Base-by-base conservation (phyloP, 164 flowering plant genomes). In the Liquidambar formosana region DNA sequence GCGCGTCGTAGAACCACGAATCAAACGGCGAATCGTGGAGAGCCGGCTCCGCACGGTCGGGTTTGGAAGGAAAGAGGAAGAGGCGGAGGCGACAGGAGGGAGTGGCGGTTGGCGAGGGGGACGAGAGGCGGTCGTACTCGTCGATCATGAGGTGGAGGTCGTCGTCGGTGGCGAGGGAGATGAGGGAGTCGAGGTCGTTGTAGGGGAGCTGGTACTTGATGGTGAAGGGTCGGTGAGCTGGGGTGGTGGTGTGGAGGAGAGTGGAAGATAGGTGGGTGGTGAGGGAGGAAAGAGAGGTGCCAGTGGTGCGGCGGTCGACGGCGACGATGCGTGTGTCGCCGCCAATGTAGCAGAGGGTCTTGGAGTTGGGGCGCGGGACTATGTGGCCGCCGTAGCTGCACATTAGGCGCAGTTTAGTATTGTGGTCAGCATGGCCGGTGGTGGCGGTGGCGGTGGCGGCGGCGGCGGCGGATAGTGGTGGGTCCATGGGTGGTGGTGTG, bases 311-410 rank as follows among this genome's bases (percentile, higher is more conserved):
- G 53, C 65, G 73, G 23, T 76, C 57, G 43, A 84, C 56, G 70
- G 80, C 64, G 49, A 84, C 33, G 71, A 82, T 78, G 27, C 84
- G 82, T 47, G 83, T 84, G 48, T 84, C 88, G 38, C 85, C 88
- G 52, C 84, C 85, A 43, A 60, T 43, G 78, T 82, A 82, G 68
- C 25, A 73, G 62, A 84, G 85, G 25, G 81, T 45, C 43, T 80
- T 80, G 64, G 72, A 65, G 69, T 81, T 66, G 11, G 82, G 85
- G 3, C 79, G 73, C 9, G 84, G 73, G 66, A 75, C 25, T 25
- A 84, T 75, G 19, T 71, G 78, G 28, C 87, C 87, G 58, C 80
- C 80, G 75, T 81, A 80, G 74, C 87, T 84, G 73, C 80, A 74
- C 85, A 84, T 81, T 14, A 82, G 73, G 3, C 87, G 85, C 69